Evolutionary conservation across 108 stramenopile species (phyloP).

Genomic region (Fragilariopsis cylindrus): DNA sequence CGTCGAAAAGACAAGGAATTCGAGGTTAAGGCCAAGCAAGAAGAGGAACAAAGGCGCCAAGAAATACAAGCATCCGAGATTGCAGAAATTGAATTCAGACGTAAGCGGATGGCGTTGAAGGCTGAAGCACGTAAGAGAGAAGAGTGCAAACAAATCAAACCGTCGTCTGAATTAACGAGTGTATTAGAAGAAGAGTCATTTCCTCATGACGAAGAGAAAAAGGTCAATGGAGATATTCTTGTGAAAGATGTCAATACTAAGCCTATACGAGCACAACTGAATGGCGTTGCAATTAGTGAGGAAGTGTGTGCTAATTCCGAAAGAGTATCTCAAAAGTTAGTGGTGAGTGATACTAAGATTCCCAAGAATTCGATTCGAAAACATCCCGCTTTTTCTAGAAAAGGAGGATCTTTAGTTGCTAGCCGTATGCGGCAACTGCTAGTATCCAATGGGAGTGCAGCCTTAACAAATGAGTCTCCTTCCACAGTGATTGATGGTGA

Average conservation of each 20-base stretch:
- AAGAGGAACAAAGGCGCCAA: constrained; percentile 10
- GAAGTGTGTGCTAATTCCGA: not conserved
- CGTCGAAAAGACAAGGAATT: constrained; percentile 18
- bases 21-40: not conserved
- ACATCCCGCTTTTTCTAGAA: not conserved
- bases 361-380: not conserved
- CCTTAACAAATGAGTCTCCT: not conserved
- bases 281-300: not conserved
- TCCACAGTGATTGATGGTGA: not conserved
- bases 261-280: not conserved
- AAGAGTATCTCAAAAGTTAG: not conserved
- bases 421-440: not conserved
- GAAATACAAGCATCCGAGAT: constrained; percentile 5
- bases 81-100: constrained; percentile 11
- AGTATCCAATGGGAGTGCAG: not conserved
- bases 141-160: constrained; percentile 6
- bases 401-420: not conserved
- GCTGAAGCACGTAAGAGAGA: not conserved
- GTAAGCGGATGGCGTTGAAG: constrained; percentile 12
- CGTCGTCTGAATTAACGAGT: not conserved
- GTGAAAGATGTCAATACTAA: not conserved
- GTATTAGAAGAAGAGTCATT: too few species aligned
- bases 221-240: not conserved
- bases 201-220: not conserved
- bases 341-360: not conserved